Evolutionary conservation across 176 grass and related monocot genomes (phyloP).

Genomic region (Puccinellia tenuiflora): DNA sequence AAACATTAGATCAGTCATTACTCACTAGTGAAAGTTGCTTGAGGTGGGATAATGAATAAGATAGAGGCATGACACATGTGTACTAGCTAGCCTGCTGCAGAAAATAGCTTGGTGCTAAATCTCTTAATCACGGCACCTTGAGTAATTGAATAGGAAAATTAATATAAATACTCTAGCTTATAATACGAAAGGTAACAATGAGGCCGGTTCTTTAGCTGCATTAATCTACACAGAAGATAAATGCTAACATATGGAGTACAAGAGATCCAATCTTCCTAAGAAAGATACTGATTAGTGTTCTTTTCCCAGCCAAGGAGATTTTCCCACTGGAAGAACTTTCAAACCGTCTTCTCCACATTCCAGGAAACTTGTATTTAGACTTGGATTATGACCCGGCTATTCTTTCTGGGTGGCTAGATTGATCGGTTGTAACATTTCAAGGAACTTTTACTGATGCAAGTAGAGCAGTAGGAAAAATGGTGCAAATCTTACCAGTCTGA

Average conservation of each 20-base stretch:
- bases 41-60: background rate
- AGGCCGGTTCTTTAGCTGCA: background rate
- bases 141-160: background rate
- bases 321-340: background rate
- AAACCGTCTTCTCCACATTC: background rate
- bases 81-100: background rate
- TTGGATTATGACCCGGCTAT: background rate
- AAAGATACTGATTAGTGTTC: background rate
- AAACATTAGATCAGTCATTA: background rate
- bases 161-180: background rate
- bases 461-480: background rate
- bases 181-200: background rate
- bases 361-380: background rate
- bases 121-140: background rate
- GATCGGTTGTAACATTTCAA: background rate
- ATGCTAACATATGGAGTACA: background rate
- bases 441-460: background rate
- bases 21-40: background rate
- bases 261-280: background rate
- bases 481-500: constrained; percentile 46
- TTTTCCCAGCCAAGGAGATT: background rate
- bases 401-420: background rate
- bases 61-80: background rate
- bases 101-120: background rate
- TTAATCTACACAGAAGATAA: background rate